Percentiles rank a stretch among this genome's conserved stretches.
Evolutionary conservation across 2,329 filamentous ascomycete species (phyloP).

Genomic region (Aschersonia sp.): DNA sequence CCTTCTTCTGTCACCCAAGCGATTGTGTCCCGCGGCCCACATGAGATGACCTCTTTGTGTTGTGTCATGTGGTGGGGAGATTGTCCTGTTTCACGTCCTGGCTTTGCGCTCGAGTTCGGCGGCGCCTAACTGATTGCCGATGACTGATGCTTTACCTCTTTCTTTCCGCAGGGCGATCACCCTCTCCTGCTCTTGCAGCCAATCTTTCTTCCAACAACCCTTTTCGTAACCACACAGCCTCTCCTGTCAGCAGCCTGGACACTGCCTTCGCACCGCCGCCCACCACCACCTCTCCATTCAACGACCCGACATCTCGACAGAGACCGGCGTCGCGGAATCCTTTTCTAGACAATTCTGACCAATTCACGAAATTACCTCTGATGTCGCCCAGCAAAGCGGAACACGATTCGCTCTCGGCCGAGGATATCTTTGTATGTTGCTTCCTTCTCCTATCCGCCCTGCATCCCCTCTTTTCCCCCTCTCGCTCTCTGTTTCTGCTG

Average conservation of each 20-base stretch:
- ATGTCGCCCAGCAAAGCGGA: constrained; percentile 35
- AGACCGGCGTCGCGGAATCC: constrained; percentile 59
- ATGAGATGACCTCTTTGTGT: constrained; percentile 1
- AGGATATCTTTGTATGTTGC: constrained; percentile 63
- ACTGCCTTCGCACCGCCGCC: constrained; percentile 21
- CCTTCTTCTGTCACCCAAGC: background rate
- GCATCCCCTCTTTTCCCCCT: background rate
- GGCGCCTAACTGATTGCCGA: background rate
- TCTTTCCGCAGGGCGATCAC: constrained; percentile 7
- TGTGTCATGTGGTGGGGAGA: constrained; percentile 5
- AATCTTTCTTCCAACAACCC: constrained; percentile 74
- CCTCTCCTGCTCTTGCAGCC: constrained; percentile 34
- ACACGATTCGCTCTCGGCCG: constrained; percentile 36
- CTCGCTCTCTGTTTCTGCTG: background rate
- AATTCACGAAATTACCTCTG: constrained; percentile 26
- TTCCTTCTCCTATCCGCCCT: background rate
- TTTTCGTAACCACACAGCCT: constrained; percentile 59
- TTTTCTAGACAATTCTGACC: constrained; percentile 47
- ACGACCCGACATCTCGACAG: constrained; percentile 34
- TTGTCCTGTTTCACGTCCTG: constrained; percentile 10
- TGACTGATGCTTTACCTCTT: constrained; percentile 2
- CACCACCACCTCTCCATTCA: constrained; percentile 37
- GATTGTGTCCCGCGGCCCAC: constrained; percentile 1
- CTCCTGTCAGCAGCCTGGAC: constrained; percentile 29
- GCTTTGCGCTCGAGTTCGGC: background rate